Evolutionary conservation across 768 basidiomycete genomes (phyloP).

Genomic region (Suillus brevipes): DNA sequence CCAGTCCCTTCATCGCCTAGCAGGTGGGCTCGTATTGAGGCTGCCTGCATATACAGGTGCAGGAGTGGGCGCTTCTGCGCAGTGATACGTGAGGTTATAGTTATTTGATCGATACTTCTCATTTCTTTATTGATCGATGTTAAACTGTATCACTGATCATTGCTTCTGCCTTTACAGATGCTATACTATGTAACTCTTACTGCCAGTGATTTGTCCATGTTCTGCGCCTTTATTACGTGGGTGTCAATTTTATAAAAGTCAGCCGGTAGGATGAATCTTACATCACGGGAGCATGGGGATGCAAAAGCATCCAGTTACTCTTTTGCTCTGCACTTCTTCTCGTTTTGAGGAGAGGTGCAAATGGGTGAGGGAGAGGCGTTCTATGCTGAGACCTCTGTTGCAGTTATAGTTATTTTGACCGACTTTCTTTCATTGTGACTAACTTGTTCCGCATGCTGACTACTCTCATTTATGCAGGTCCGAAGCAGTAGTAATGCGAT

Average conservation of each 20-base stretch:
- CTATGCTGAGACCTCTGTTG: conserved; percentile 19
- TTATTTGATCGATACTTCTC: conserved; percentile 30
- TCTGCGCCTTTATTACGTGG: conserved; percentile 10
- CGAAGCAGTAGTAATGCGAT: not conserved
- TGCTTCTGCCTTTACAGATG: conserved; percentile 11
- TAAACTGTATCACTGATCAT: not conserved
- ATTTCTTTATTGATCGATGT: not conserved
- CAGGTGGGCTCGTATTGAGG: conserved; percentile 35
- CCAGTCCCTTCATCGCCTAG: conserved; percentile 38
- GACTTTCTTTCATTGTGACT: not conserved
- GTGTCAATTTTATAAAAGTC: not conserved
- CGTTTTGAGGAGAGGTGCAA: conserved; percentile 32
- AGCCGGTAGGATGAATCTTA: conserved; percentile 31
- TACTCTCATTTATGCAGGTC: not conserved
- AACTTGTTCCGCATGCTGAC: not conserved
- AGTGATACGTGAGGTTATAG: conserved; percentile 37
- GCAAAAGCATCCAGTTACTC: conserved; percentile 24
- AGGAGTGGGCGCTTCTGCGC: conserved; percentile 36
- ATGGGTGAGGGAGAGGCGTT: conserved; percentile 18
- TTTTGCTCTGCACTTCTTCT: conserved; percentile 19
- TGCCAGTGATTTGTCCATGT: not conserved
- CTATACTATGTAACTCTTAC: not conserved
- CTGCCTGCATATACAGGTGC: conserved; percentile 35
- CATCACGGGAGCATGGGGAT: conserved; percentile 25
- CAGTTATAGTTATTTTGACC: conserved; percentile 38